Base-by-base conservation (phyloP, 805 yeast species). In the Lipomyces spencermartinsiae region DNA sequence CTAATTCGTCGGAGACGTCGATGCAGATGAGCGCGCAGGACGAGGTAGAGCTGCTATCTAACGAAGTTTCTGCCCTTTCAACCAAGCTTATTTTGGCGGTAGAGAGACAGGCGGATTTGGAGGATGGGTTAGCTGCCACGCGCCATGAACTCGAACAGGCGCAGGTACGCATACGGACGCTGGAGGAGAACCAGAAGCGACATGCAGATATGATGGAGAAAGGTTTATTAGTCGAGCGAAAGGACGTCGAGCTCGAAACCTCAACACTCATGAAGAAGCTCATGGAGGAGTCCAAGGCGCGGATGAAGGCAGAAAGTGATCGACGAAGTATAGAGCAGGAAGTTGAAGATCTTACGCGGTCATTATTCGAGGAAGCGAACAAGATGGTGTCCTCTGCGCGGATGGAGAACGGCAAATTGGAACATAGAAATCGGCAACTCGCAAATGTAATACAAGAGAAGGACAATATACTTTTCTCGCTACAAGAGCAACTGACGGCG, bases 331-430 rank as follows among this genome's bases (percentile, higher is more conserved):
- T 92, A 61, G 86, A 89, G 69, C 85, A 83, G 39, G 97, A 92
- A 76, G 90, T 92, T 49, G 95, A 91, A 75, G 97, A 91, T 53
- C 79, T 92, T 59, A 86, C 93, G 0, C 91, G 89, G 1, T 86
- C 93, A 0, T 79, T 92, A 39, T 92, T 92, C 75, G 89, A 86
- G 70, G 95, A 92, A 75, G 97, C 97, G 14, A 92, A 92, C 76
- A 83, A 84, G 61, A 91, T 91, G 91, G 97, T 92, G 6, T 86
- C 89, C 60, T 85, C 86, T 71, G 97, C 96, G 0, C 85, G 91
- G 70, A 82, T 85, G 66, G 89, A 87, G 67, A 85, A 88, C 4
- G 83, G 88, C 74, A 86, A 85, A 43, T 82, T 82, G 69, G 87
- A 87, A 73, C 77, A 84, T 57, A 84, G 86, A 22, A 74, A 64